Evolutionary conservation across 441 rosid species (phyloP), one percentile per base, ranked within the genome.

Genomic region (Adansonia grandidieri): DNA sequence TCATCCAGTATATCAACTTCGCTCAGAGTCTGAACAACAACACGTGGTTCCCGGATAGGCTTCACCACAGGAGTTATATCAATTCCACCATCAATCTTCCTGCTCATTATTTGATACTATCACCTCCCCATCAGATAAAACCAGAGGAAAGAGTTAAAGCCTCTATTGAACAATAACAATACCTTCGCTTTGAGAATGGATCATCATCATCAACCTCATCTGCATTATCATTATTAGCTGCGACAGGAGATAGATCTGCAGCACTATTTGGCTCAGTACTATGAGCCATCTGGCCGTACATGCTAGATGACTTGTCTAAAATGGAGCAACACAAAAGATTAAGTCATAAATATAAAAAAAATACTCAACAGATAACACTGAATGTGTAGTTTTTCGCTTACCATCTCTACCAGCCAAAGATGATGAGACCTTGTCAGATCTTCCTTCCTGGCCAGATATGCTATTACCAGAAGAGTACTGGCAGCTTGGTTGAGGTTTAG

Each of bases 1-100:
- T 96, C 99, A 85, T 94, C 99, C 79, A 96, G 81, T 88, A 96
- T 92, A 83, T 96, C 99, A 77, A 96, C 97, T 84, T 96, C 99
- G 81, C 98, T 93, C 76, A 93, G 79, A 70, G 99, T 96, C 79
- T 96, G 98, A 84, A 94, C 98, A 79, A 96, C 98, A 75, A 96
- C 97, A 0, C 95, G 94, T 56, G 98, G 96, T 83, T 94, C 98
- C 62, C 98, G 89, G 40, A 93, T 96, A 57, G 98, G 97, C 85
- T 94, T 94, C 71, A 94, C 90, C 70, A 93, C 89, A 22, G 93
- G 90, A 81, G 90, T 90, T 84, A 89, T 85, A 66, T 96, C 98
- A 83, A 89, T 75, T 51, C 86, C 87, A 57, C 90, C 93, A 65
- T 96, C 98, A 87, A 91, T 77, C 87, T 87, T 93, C 93, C 98